Base-by-base conservation (phyloP, 2,329 filamentous ascomycete genomes). In the Neurospora sp. region DNA sequence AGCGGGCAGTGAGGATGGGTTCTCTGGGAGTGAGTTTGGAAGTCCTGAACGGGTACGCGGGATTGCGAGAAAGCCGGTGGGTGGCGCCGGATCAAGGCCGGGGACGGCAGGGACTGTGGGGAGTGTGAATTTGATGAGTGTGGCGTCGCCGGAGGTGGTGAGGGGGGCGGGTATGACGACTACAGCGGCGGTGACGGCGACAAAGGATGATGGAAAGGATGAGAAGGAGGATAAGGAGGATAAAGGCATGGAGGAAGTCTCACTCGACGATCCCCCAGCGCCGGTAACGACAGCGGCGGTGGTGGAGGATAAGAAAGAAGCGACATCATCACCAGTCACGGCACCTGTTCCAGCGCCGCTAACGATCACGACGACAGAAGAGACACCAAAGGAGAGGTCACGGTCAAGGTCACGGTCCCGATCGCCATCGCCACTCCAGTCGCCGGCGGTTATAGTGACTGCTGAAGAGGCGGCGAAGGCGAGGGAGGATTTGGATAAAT, bases 401-500 rank as follows among this genome's bases (percentile, higher is more conserved):
- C 11, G 2, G 15, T 57, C 52, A 15, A 15, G 12, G 6, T 57
- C 52, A 3, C 11, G 6, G 15, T 57, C 52, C 23, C 52, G 12
- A 57, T 57, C 52, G 6, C 52, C 23, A 57, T 57, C 46, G 8
- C 46, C 23, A 17, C 62, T 70, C 4, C 67, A 40, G 19, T 19
- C 68, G 8, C 23, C 69, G 1, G 17, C 69, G 2, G 39, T 40
- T 6, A 40, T 67, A 36, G 57, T 66, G 10, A 67, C 68, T 17
- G 52, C 66, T 17, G 66, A 66, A 8, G 69, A 73, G 15, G 72
- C 72, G 19, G 71, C 68, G 2, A 68, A 68, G 66, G 71, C 46
- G 4, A 66, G 69, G 43, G 65, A 66, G 57, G 71, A 46, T 10
- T 72, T 69, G 71, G 71, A 67, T 33, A 68, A 52, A 36, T 69